A percentile compares a stretch with the other conserved stretches of the same genome.
phyloP scores from a whole-genome alignment of 306 rosid species.

The Delonix regia region DNA sequence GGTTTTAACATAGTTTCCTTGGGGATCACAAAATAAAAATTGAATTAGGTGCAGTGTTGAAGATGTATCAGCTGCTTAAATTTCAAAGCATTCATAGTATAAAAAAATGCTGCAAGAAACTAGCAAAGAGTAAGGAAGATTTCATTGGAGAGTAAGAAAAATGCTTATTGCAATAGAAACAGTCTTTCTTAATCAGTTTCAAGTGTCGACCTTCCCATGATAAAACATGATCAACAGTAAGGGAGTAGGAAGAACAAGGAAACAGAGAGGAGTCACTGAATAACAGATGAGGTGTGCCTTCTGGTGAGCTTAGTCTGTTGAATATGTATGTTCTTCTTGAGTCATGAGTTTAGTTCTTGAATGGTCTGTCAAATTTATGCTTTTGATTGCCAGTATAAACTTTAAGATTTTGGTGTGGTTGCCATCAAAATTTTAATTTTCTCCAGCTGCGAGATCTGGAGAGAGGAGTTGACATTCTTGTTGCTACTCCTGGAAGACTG shows the following conservation, averaged over 20 bases:
- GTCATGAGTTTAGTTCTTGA: not conserved
- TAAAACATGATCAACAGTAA: not conserved
- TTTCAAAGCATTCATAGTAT: not conserved
- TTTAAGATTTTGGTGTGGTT: conserved; percentile 2
- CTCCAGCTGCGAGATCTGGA: conserved; percentile 85
- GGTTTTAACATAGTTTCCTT: not conserved
- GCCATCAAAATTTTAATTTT: conserved; percentile 31
- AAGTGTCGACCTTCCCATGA: no score
- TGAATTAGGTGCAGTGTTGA: not conserved
- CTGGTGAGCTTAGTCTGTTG: not conserved
- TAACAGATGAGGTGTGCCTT: not conserved
- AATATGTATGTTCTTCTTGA: no score
- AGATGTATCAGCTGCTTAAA: not conserved
- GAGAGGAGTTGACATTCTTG: conserved; percentile 94
- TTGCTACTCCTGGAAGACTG: conserved; percentile 95
- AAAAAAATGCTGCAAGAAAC: not conserved
- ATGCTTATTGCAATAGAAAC: not conserved
- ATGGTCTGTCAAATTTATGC: conserved; percentile 5
- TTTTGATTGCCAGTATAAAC: not conserved
- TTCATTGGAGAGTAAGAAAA: not conserved
- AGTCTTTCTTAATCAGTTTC: no score
- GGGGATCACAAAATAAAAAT: not conserved
- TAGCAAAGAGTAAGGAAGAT: not conserved
- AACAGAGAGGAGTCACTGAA: not conserved
- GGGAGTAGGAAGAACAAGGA: not conserved